Evolutionary conservation across 306 rosid genomes (phyloP).

Genomic region (Pyrus bretschneideri): DNA sequence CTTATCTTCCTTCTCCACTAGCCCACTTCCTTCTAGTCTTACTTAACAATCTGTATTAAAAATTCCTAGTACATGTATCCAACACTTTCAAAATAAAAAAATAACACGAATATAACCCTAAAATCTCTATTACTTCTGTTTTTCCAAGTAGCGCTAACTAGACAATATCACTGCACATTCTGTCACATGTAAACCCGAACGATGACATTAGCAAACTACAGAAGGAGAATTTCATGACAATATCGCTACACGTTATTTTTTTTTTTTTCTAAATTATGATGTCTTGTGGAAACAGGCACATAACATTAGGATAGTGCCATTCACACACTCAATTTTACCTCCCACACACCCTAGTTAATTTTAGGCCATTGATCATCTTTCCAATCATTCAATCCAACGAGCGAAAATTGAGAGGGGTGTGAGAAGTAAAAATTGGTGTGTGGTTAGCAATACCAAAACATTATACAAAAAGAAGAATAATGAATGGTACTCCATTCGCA

Average conservation of each 20-base stretch:
- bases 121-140: neutral
- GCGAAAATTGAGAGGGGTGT: too few relatives aligned
- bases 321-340: too few relatives aligned
- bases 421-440: too few relatives aligned
- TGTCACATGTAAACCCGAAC: neutral
- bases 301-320: neutral
- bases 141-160: too few relatives aligned
- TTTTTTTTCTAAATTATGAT: neutral
- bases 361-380: too few relatives aligned
- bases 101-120: neutral
- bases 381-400: too few relatives aligned
- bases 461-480: neutral
- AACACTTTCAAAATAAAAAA: neutral
- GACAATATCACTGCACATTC: too few relatives aligned
- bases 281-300: neutral
- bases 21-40: neutral
- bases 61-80: neutral
- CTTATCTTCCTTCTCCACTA: neutral
- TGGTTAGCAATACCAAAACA: neutral
- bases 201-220: neutral
- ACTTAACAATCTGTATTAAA: neutral
- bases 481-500: neutral
- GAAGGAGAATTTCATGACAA: too few relatives aligned
- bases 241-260: too few relatives aligned
- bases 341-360: too few relatives aligned